Conservation (phyloP, 306 rosid genomes). For the Oemleria cerasiformis region DNA sequence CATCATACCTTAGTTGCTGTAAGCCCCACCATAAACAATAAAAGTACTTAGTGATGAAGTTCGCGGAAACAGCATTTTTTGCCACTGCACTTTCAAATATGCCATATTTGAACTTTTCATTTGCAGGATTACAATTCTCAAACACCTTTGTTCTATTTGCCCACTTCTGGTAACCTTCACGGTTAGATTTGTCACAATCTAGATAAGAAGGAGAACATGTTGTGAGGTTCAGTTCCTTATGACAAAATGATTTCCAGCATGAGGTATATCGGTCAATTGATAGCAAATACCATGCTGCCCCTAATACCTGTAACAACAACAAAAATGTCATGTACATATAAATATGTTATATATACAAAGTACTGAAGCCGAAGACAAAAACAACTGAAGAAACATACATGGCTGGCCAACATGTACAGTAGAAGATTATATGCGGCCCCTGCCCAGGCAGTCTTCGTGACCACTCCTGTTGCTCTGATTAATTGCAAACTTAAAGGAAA, state of each 20-base stretch:
- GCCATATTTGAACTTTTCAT: slow-evolving; percentile 57
- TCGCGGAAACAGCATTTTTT: slow-evolving; percentile 60
- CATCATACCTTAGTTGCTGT: slow-evolving; percentile 82
- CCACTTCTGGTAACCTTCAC: slow-evolving; percentile 40
- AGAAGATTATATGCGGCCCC: slow-evolving; percentile 97
- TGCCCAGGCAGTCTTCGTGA: slow-evolving; percentile 99
- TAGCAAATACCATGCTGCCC: slow-evolving; percentile 95
- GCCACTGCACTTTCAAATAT: slow-evolving; percentile 58
- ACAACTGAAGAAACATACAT: slow-evolving; percentile 47
- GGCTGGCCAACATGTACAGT: slow-evolving; percentile 96
- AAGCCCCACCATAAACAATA: slow-evolving; percentile 99
- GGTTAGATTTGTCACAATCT: slow-evolving; percentile 52
- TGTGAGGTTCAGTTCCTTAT: slow-evolving; percentile 40
- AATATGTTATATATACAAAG: no score
- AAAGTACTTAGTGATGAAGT: slow-evolving; percentile 66
- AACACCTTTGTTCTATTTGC: slow-evolving; percentile 59
- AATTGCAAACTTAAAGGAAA: slow-evolving; percentile 86
- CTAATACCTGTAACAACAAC: slow-evolving; percentile 63
- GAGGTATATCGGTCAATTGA: slow-evolving; percentile 82
- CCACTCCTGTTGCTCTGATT: slow-evolving; percentile 94
- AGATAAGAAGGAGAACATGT: slow-evolving; percentile 48
- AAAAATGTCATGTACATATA: no score
- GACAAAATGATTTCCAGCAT: slow-evolving; percentile 83
- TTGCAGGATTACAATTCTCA: slow-evolving; percentile 50
- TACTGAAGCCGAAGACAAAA: not conserved